Base-by-base conservation (phyloP, 208 protist species). In the Trypanosoma brucei region DNA sequence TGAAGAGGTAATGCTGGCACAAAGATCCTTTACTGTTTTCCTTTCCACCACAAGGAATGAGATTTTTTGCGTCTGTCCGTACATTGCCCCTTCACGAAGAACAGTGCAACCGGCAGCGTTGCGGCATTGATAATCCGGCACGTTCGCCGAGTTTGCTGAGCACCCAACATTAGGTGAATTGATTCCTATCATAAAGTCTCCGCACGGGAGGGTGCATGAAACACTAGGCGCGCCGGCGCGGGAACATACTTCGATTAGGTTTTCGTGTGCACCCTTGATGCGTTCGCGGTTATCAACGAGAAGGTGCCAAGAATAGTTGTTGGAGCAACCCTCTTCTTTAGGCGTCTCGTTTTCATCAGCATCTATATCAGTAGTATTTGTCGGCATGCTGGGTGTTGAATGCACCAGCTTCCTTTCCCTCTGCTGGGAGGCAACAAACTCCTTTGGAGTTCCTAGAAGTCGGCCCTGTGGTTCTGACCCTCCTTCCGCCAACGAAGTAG, bases 201-300 rank as follows among this genome's bases (percentile, higher is more conserved):
- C 85, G 39, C 75, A 81, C 6, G 85, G 85, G 45, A 92, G 64
- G 62, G 73, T 72, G 35, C 64, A 67, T 0, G 85, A 88, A 3
- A 62, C 40, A 50, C 68, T 82, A 8, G 70, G 54, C 40, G 85
- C 69, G 36, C 71, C 70, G 82, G 76, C 35, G 56, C 50, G 14
- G 57, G 53, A 46, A 80, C 78, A 22, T 62, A 50, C 36, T 13
- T 76, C 72, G 31, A 85, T 55, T 67, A 92, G 76, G 6, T 67
- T 54, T 7, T 72, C 72, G 52, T 88, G 80, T 36, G 49, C 44
- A 22, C 70, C 70, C 35, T 49, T 54, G 40, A 71, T 57, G 7
- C 81, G 76, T 63, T 93, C 86, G 39, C 86, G 81, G 55, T 81
- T 75, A 58, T 93, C 86, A 45, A 93, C 83, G 3, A 93, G 70